phyloP scores from a whole-genome alignment of 176 grass and related monocot genomes.

The Tillandsia fasciculata region DNA sequence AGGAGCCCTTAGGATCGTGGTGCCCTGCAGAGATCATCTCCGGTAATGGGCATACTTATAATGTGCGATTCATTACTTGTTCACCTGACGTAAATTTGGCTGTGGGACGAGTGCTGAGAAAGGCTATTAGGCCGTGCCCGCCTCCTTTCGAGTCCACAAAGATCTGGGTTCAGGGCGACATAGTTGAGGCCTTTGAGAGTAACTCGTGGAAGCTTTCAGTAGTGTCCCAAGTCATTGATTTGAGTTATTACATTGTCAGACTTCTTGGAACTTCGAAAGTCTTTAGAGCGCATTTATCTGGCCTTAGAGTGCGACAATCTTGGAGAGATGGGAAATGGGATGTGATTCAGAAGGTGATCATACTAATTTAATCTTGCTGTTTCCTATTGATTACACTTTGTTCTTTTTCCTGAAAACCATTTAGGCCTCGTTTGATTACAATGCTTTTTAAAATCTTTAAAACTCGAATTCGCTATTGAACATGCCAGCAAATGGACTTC shows the following conservation, averaged over 20 bases:
- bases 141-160: constrained; percentile 6
- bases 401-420: neutral
- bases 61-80: constrained; percentile 24
- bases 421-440: no score
- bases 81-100: neutral
- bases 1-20: constrained; percentile 32
- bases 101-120: constrained; percentile 33
- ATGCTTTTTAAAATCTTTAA: no score
- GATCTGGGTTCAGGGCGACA: constrained; percentile 35
- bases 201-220: constrained; percentile 42
- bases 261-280: constrained; percentile 21
- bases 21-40: constrained; percentile 40
- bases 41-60: constrained; percentile 59
- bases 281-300: neutral
- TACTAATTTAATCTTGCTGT: neutral
- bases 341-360: constrained; percentile 38
- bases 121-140: constrained; percentile 37
- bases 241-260: constrained; percentile 24
- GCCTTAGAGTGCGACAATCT: constrained; percentile 12
- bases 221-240: constrained; percentile 12
- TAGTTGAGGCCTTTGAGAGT: constrained; percentile 39
- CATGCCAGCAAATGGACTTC: no score
- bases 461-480: no score
- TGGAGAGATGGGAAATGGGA: constrained; percentile 32
- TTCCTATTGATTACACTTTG: neutral